A percentile compares a stretch with the other conserved stretches of the same genome.
Evolutionary conservation across 352 stramenopile genomes (phyloP).

Genomic region (Phytophthora palmivora): DNA sequence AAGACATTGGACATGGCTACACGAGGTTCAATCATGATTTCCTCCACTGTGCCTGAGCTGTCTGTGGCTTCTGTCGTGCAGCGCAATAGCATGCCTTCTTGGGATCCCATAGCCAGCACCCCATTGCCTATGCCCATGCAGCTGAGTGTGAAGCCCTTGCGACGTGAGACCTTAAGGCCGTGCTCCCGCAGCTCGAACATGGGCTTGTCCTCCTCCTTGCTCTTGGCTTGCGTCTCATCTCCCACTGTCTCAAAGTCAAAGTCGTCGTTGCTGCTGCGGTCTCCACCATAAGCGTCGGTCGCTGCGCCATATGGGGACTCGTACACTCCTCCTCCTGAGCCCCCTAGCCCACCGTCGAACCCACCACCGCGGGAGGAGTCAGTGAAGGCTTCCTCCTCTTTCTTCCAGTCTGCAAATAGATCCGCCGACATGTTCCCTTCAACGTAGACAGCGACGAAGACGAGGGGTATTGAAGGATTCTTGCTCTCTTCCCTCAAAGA

Average conservation of each 20-base stretch:
- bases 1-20: conserved; percentile 85
- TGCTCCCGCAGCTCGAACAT: conserved; percentile 91
- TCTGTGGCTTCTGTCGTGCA: conserved; percentile 85
- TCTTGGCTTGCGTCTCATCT: conserved; percentile 42
- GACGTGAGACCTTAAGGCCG: conserved; percentile 83
- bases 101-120: conserved; percentile 82
- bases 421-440: conserved; percentile 79
- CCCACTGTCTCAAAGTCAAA: conserved; percentile 81
- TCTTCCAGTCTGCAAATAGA: conserved; percentile 91
- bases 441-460: neutral
- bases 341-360: conserved; percentile 14
- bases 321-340: conserved; percentile 24
- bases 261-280: conserved; percentile 62
- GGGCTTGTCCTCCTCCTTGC: conserved; percentile 76
- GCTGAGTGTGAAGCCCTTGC: conserved; percentile 86
- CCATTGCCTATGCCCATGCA: conserved; percentile 85
- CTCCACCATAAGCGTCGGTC: conserved; percentile 38
- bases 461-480: conserved; percentile 1
- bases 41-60: conserved; percentile 71
- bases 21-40: conserved; percentile 91
- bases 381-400: conserved; percentile 66
- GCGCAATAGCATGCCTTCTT: conserved; percentile 82
- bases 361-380: conserved; percentile 28
- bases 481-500: conserved; percentile 11
- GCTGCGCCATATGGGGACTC: conserved; percentile 47